Conservation (phyloP, 345 rosid genomes). For the Salix viminalis region DNA sequence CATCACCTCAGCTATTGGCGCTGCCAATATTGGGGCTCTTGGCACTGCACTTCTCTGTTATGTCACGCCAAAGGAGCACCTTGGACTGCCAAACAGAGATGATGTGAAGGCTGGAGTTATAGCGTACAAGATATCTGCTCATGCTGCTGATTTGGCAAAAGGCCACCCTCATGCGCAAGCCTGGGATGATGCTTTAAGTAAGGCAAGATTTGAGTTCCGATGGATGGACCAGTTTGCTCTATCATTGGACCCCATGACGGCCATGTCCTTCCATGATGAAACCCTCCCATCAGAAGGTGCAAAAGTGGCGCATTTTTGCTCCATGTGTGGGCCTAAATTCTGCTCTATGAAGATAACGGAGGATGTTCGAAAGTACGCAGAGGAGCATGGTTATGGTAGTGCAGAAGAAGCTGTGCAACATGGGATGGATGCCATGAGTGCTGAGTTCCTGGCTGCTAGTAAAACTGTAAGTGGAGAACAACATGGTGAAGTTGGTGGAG, state of each 20-base stretch:
- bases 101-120: conserved; percentile 98
- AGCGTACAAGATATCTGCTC: conserved; percentile 95
- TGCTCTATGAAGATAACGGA: conserved; percentile 99
- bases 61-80: conserved; percentile 97
- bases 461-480: conserved; percentile 95
- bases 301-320: conserved; percentile 96
- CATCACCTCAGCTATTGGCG: conserved; percentile 97
- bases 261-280: conserved; percentile 97
- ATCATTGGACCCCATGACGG: conserved; percentile 95
- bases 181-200: conserved; percentile 97
- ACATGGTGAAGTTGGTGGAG: conserved; percentile 96
- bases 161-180: conserved; percentile 92
- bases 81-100: conserved; percentile 94
- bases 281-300: conserved; percentile 98
- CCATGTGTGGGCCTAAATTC: conserved; percentile 98
- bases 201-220: conserved; percentile 91
- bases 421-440: conserved; percentile 98
- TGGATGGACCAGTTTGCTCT: conserved; percentile 99
- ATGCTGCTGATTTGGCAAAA: conserved; percentile 97
- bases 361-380: conserved; percentile 93
- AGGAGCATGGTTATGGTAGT: conserved; percentile 89
- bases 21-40: conserved; percentile 97
- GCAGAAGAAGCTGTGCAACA: conserved; percentile 81
- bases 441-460: conserved; percentile 76
- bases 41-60: conserved; percentile 99